phyloP scores from a whole-genome alignment of 2,329 filamentous ascomycete genomes.

The Colletotrichum cuscutae region DNA sequence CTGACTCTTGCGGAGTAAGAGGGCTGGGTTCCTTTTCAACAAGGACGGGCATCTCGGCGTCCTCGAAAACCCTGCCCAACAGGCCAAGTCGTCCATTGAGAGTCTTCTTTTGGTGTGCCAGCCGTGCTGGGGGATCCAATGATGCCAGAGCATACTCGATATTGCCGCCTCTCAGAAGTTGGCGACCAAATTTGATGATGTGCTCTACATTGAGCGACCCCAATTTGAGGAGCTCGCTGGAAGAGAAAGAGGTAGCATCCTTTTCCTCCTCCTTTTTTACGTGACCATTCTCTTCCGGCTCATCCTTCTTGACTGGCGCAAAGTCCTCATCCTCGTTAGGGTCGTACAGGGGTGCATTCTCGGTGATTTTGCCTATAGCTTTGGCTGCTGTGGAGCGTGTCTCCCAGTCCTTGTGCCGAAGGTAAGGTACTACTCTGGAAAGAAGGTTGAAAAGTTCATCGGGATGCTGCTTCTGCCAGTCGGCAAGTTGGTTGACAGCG shows the following conservation, averaged over 20 bases:
- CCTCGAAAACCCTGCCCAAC: conserved; percentile 84
- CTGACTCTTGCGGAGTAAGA: conserved; percentile 56
- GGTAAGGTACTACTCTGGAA: conserved; percentile 92
- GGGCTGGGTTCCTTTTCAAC: conserved; percentile 59
- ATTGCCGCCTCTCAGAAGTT: conserved; percentile 84
- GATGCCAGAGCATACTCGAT: conserved; percentile 87
- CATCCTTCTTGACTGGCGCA: conserved; percentile 55
- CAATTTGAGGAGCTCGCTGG: conserved; percentile 76
- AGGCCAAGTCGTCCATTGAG: conserved; percentile 85
- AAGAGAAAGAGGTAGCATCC: conserved; percentile 50
- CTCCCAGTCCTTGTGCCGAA: conserved; percentile 96
- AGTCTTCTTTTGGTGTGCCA: conserved; percentile 91
- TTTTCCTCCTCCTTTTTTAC: conserved; percentile 73
- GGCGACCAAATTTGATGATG: conserved; percentile 85
- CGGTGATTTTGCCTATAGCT: conserved; percentile 92
- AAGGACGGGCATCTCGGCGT: conserved; percentile 76
- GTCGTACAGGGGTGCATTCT: conserved; percentile 88
- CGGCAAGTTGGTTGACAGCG: conserved; percentile 94
- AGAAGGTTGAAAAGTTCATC: conserved; percentile 97
- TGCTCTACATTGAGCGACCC: conserved; percentile 80
- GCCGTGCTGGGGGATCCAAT: conserved; percentile 82
- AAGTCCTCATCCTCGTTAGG: conserved; percentile 80
- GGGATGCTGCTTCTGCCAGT: conserved; percentile 97
- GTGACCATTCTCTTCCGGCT: conserved; percentile 50
- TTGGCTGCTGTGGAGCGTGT: conserved; percentile 93